Conservation (phyloP, 306 rosid genomes). For the Trifolium dubium region DNA sequence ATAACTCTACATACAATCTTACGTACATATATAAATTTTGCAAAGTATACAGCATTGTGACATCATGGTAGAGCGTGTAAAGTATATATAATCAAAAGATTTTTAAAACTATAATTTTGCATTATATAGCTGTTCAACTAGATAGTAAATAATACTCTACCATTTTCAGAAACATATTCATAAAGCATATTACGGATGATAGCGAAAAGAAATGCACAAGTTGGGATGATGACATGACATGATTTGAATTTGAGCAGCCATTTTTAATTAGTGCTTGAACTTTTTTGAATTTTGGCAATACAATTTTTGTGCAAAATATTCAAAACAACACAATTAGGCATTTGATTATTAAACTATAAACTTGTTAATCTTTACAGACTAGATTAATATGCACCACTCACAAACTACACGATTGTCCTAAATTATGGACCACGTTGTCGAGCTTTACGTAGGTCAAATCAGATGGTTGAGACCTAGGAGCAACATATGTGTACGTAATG, state of each 20-base stretch:
- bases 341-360: slow-evolving; percentile 21
- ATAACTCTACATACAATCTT: too few species aligned
- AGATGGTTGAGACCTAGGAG: slow-evolving; percentile 34
- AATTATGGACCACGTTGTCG: slow-evolving; percentile 30
- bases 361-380: background rate
- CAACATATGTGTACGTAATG: slow-evolving; percentile 26
- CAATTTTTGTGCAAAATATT: slow-evolving; percentile 30
- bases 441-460: slow-evolving; percentile 37
- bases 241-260: background rate
- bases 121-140: background rate
- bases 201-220: background rate
- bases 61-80: too few species aligned
- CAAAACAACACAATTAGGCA: background rate
- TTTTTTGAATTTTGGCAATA: slow-evolving; percentile 20
- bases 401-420: slow-evolving; percentile 12
- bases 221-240: background rate
- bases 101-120: background rate
- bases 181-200: too few species aligned
- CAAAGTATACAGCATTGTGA: too few species aligned
- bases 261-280: background rate
- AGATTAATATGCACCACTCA: slow-evolving; percentile 32
- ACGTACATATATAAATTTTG: too few species aligned
- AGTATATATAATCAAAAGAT: too few species aligned
- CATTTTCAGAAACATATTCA: background rate
- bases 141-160: background rate